A percentile compares a stretch with the other conserved stretches of the same genome.
phyloP scores from a whole-genome alignment of 208 protist genomes.

The Leishmania mexicana region DNA sequence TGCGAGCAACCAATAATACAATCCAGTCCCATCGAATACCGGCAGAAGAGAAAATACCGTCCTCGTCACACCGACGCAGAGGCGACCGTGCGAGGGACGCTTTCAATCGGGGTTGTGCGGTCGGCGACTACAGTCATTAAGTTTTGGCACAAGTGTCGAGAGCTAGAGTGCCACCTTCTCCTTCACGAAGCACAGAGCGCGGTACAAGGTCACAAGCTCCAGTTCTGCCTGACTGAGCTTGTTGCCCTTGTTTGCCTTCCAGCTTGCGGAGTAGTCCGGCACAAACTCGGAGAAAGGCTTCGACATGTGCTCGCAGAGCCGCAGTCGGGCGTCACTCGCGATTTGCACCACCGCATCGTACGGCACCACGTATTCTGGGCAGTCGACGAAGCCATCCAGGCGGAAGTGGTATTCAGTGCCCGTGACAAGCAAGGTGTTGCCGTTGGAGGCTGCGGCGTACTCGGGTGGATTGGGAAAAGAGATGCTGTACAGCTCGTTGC shows the following conservation, averaged over 20 bases:
- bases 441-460: constrained; percentile 3
- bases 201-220: constrained; percentile 74
- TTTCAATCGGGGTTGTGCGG: neutral
- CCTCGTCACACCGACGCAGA: neutral
- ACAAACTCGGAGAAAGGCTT: constrained; percentile 47
- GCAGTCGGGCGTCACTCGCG: constrained; percentile 26
- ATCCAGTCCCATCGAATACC: neutral
- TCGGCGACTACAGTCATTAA: neutral
- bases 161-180: neutral
- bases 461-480: constrained; percentile 17
- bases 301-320: constrained; percentile 25
- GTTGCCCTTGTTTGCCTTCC: constrained; percentile 61
- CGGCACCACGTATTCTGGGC: constrained; percentile 83
- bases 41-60: neutral
- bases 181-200: constrained; percentile 65
- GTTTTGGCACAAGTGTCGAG: neutral
- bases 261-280: constrained; percentile 40
- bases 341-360: constrained; percentile 33
- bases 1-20: neutral
- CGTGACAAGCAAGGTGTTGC: constrained; percentile 30
- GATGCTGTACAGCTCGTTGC: constrained; percentile 46
- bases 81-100: neutral
- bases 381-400: constrained; percentile 90
- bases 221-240: constrained; percentile 49
- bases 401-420: constrained; percentile 79